phyloP scores from a whole-genome alignment of 345 rosid species.

The Iberis pinnata region DNA sequence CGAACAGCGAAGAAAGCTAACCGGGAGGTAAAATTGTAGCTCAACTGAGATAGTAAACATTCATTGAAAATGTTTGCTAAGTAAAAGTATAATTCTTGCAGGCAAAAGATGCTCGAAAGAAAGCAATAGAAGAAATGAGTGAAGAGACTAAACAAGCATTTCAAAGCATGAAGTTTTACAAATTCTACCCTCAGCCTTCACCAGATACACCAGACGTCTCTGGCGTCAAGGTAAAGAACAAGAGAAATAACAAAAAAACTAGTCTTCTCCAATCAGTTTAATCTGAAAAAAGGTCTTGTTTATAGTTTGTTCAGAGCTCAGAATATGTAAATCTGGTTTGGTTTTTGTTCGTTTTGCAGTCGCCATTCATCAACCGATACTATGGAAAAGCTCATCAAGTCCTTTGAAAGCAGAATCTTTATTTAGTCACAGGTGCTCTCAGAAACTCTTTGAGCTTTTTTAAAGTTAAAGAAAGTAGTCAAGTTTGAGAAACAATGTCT shows the following conservation, averaged over 20 bases:
- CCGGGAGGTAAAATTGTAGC: slow-evolving; percentile 47
- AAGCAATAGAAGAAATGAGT: slow-evolving; percentile 71
- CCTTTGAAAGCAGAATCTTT: slow-evolving; percentile 32
- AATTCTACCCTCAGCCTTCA: slow-evolving; percentile 76
- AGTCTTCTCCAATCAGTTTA: background rate
- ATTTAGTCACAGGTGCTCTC: slow-evolving; percentile 21
- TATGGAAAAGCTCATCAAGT: slow-evolving; percentile 82
- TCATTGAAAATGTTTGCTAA: slow-evolving; percentile 5
- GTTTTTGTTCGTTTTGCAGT: slow-evolving; percentile 40
- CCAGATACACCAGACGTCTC: slow-evolving; percentile 56
- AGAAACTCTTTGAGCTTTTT: slow-evolving; percentile 25
- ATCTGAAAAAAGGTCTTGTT: background rate
- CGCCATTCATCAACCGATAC: slow-evolving; percentile 74
- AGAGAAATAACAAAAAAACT: background rate
- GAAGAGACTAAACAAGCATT: slow-evolving; percentile 60
- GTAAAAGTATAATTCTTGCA: slow-evolving; percentile 18
- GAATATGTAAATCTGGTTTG: background rate
- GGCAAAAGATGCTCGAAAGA: slow-evolving; percentile 88
- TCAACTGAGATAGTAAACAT: background rate
- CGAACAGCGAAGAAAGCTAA: slow-evolving; percentile 84
- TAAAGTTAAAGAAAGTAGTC: slow-evolving; percentile 1
- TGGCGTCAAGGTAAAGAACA: slow-evolving; percentile 45
- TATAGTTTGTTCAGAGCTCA: background rate
- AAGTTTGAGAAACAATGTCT: slow-evolving; percentile 4
- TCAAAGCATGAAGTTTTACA: slow-evolving; percentile 75